Evolutionary conservation across 352 stramenopile species (phyloP).

Genomic region (Stramenopiles sp.): DNA sequence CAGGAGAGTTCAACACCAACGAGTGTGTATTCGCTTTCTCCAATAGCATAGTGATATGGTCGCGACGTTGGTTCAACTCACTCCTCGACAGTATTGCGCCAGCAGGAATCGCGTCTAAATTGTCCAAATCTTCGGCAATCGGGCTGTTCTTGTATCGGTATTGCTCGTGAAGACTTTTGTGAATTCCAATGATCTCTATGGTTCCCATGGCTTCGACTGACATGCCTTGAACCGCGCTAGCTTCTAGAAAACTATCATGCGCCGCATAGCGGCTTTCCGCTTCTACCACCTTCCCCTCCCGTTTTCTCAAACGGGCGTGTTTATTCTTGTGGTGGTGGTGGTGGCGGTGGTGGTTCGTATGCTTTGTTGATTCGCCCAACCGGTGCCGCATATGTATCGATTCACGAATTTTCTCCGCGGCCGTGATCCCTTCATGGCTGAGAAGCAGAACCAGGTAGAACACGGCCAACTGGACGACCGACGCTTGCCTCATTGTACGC

Average conservation of each 20-base stretch:
- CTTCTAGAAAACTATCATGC: constrained; percentile 10
- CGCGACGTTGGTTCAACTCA: background rate
- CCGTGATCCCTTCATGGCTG: background rate
- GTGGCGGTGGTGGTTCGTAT: too few species aligned
- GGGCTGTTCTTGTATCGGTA: background rate
- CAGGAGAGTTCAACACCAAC: background rate
- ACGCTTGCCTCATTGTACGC: background rate
- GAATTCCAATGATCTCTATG: background rate
- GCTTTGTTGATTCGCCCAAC: background rate
- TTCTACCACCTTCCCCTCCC: too few species aligned
- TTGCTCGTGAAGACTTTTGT: background rate
- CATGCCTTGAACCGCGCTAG: background rate
- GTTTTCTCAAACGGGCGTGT: too few species aligned
- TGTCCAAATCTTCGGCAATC: background rate
- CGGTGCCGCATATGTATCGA: background rate
- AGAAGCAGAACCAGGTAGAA: background rate
- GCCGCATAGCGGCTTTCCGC: background rate
- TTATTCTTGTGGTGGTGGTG: too few species aligned
- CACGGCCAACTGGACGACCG: background rate
- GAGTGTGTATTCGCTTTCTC: background rate
- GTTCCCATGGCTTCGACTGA: background rate
- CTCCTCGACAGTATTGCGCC: background rate
- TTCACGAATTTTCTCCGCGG: background rate
- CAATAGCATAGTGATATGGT: background rate
- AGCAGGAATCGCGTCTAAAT: background rate